Base-by-base conservation (phyloP, 805 yeast genomes). In the Barnettozyma sp. region DNA sequence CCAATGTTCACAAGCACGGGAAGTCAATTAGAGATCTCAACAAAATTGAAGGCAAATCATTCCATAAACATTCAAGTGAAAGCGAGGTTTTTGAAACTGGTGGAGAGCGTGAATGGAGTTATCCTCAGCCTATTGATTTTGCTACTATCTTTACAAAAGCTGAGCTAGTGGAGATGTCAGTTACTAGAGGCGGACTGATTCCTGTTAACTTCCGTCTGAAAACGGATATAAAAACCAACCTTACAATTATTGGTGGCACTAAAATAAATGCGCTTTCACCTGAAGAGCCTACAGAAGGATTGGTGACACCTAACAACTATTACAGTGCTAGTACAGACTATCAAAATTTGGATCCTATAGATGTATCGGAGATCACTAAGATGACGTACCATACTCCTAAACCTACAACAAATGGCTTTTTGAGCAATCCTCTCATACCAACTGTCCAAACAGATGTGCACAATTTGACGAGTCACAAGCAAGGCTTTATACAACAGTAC, bases 141-240 rank as follows among this genome's bases (percentile, higher is more conserved):
- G 14, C 11, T 12, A 16, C 20, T 12, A 8, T 30, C n/a, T 27
- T 27, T 8, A 7, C 14, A 3, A 14, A 11, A 7, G 13, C 11
- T 13, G 26, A 25, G 17, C 6, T 9, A 16, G 4, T 7, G 7
- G 37, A 33, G 8, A 9, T 28, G 19, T 18, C 40, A 13, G n/a
- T 5, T 5, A n/a, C 33, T 8, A 33, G 30, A 25, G 36, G 36
- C 19, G 37, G 40, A n/a, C 19, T 7, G 12, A 27, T 33, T 17
- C 26, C 30, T 10, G 11, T 28, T 11, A 20, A 18, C 12, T 18
- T 4, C n/a, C 27, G 28, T 12, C 11, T 17, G 10, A 24, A 22
- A 17, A 14, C 26, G 28, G n/a, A 25, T 6, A 14, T 26, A 14
- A 22, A 25, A 8, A 7, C 22, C 12, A 14, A 14, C n/a, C 13